phyloP scores from a whole-genome alignment of 164 flowering plant species.

The Saururus chinensis region DNA sequence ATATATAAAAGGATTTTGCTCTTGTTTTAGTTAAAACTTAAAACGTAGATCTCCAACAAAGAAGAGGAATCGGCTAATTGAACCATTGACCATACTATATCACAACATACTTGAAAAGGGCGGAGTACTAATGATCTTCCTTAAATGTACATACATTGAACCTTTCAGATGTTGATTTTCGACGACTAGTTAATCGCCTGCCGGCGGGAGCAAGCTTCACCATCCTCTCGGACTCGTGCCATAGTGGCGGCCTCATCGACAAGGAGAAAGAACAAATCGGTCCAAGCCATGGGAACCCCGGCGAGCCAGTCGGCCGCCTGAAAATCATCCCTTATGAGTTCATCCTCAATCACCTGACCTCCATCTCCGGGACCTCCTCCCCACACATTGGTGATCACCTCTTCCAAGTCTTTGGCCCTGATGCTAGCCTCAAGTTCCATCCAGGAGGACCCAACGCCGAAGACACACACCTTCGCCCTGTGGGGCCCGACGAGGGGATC shows the following conservation, averaged over 20 bases:
- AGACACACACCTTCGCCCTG: conserved; percentile 3
- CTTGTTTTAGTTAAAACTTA: too few relatives aligned
- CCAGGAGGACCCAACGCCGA: conserved; percentile 2
- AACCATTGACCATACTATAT: too few relatives aligned
- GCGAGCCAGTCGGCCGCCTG: neutral
- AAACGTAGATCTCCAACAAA: too few relatives aligned
- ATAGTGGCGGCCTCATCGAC: conserved; percentile 83
- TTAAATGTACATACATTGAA: too few relatives aligned
- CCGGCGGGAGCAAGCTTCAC: conserved; percentile 66
- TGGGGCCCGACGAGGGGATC: conserved; percentile 60
- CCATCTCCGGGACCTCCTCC: conserved; percentile 35
- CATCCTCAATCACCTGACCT: conserved; percentile 29
- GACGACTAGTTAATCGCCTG: conserved; percentile 47
- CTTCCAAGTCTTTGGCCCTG: conserved; percentile 30
- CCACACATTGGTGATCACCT: conserved; percentile 40
- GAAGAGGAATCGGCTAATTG: too few relatives aligned
- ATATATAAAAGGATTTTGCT: too few relatives aligned
- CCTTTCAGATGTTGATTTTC: conserved; percentile 47
- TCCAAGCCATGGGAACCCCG: conserved; percentile 16
- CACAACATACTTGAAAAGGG: neutral
- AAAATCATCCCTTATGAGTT: conserved; percentile 38
- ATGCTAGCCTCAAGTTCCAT: conserved; percentile 39
- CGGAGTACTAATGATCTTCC: neutral
- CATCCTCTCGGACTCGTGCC: conserved; percentile 74
- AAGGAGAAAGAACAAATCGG: conserved; percentile 76